Base-by-base conservation (phyloP, 176 grass and related monocot species). In the Canna indica region DNA sequence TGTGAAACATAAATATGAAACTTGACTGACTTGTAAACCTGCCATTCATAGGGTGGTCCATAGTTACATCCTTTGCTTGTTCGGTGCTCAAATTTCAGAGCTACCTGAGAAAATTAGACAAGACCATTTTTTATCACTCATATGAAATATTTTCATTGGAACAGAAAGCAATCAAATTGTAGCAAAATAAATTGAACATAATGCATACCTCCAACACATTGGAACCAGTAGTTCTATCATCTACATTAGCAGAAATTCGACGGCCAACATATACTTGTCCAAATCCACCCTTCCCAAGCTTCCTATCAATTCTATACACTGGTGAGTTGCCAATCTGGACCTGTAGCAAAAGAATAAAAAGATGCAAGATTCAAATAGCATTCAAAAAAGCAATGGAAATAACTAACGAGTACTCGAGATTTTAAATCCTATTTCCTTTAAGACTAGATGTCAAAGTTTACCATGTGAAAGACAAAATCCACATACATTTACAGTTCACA, bases 241-340 rank as follows among this genome's bases (percentile, higher is more conserved):
- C 85, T 70, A 59, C 13, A 78, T 41, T 88, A 77, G 81, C 59
- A 65, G 88, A 84, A 75, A 83, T 81, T 73, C 83, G 85, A 30
- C 78, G 76, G 47, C 91, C 91, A 50, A 96, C 88, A 76, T 86
- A 88, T 70, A 96, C 91, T 88, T 96, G 91, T 73, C 91, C 91
- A 80, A 96, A 96, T 52, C 91, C 91, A 80, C 91, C 91, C 65
- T 96, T 96, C 46, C 91, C 85, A 68, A 96, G 85, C 70, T 91
- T 96, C 75, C 81, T 96, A 18, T 91, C 91, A 63, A 86, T 80
- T 83, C 33, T 91, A 81, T 91, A 96, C 7, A 73, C 62, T 33
- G 91, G 88, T 2, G 91, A 96, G 70, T 83, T 80, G n/a, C 73
- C 83, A 78, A 91, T 76, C 77, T 96, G 88, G 31, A 96, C 75